phyloP scores from a whole-genome alignment of 352 stramenopile genomes.

The Globisporangium carolinianum region DNA sequence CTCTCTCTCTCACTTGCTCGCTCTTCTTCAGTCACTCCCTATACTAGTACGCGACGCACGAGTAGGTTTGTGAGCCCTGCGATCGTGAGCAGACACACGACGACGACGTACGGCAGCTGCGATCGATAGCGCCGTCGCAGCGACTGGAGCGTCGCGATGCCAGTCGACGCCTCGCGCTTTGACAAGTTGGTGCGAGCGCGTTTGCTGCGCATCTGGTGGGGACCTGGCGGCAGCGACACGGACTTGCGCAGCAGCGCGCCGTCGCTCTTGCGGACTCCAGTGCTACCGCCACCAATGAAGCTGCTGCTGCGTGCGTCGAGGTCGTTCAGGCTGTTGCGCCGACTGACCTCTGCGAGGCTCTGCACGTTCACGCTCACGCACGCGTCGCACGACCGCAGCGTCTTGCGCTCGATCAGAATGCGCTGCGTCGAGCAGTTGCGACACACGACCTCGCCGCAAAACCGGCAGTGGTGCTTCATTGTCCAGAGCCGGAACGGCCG shows the following conservation, averaged over 20 bases:
- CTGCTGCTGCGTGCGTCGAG: constrained; percentile 8
- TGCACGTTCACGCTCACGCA: constrained; percentile 62
- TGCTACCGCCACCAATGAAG: constrained; percentile 12
- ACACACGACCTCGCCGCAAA: constrained; percentile 77
- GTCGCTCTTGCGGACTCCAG: constrained; percentile 11
- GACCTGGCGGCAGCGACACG: not conserved
- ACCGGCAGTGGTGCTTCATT: constrained; percentile 71
- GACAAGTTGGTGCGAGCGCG: not conserved
- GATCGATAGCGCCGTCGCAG: constrained; percentile 16
- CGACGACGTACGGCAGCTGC: constrained; percentile 24
- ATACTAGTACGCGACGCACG: not conserved
- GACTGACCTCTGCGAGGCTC: constrained; percentile 31
- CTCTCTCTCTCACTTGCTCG: too few species aligned
- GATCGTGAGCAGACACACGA: constrained; percentile 23
- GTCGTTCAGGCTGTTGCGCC: constrained; percentile 30
- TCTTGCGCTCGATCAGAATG: constrained; percentile 68
- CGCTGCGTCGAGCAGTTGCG: constrained; percentile 61
- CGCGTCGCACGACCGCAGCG: constrained; percentile 67
- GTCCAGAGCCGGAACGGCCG: constrained; percentile 52
- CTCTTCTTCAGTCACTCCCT: too few species aligned
- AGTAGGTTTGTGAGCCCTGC: constrained; percentile 23
- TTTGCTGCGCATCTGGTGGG: not conserved
- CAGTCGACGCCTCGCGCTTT: constrained; percentile 2
- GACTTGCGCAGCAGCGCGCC: constrained; percentile 14
- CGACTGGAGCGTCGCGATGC: constrained; percentile 3